Evolutionary conservation across 805 yeast genomes (phyloP).

Genomic region (Candida morakotiae): DNA sequence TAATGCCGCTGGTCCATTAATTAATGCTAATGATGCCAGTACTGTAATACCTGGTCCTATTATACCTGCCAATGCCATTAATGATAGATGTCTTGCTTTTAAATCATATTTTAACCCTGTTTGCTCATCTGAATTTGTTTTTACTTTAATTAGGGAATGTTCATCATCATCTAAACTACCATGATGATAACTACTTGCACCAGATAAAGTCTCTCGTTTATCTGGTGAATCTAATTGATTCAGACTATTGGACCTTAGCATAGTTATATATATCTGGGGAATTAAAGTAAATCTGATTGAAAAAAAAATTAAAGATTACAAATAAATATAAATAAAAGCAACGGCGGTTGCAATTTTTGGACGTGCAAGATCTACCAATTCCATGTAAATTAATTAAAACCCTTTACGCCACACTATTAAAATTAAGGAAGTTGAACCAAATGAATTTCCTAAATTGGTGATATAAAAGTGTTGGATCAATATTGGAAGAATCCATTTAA

Average conservation of each 20-base stretch:
- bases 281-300: no score
- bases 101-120: conserved; percentile 42
- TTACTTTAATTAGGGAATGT: conserved; percentile 1
- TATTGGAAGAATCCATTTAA: no score
- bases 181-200: not conserved
- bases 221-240: not conserved
- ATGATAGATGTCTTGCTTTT: conserved; percentile 47
- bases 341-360: not conserved
- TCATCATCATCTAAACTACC: not conserved
- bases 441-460: no score
- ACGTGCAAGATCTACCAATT: not conserved
- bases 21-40: conserved; percentile 49
- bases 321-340: not conserved
- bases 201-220: not conserved
- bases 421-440: no score
- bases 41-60: conserved; percentile 59
- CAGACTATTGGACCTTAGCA: not conserved
- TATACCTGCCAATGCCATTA: conserved; percentile 53
- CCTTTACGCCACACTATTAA: not conserved
- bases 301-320: no score
- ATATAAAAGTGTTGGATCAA: no score
- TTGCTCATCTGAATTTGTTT: conserved; percentile 15
- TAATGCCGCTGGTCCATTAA: conserved; percentile 50
- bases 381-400: not conserved
- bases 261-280: not conserved